Percentiles rank a stretch among this genome's conserved stretches.
Conservation (phyloP, 2,329 filamentous ascomycete species). For the Aspergillus nomiae region DNA sequence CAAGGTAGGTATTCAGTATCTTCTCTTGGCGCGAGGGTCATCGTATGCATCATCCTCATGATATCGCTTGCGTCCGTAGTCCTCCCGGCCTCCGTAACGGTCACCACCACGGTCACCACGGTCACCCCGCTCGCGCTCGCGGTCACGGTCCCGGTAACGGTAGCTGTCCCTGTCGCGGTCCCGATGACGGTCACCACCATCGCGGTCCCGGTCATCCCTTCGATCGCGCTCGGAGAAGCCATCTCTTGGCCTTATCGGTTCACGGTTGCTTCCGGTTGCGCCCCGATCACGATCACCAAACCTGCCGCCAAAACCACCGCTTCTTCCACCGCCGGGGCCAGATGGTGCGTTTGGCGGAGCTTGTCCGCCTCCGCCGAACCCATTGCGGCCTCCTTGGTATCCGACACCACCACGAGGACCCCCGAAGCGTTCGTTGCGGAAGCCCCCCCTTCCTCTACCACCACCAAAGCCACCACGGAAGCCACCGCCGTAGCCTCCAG, state of each 20-base stretch:
- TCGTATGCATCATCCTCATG: constrained; percentile 81
- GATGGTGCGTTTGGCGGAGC: constrained; percentile 54
- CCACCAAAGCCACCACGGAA: constrained; percentile 58
- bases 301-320: constrained; percentile 53
- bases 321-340: constrained; percentile 58
- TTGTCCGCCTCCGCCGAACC: constrained; percentile 51
- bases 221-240: constrained; percentile 54
- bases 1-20: constrained; percentile 51
- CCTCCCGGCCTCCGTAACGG: constrained; percentile 53
- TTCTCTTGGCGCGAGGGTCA: constrained; percentile 65
- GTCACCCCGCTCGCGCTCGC: constrained; percentile 49
- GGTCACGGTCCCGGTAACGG: constrained; percentile 42
- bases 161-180: constrained; percentile 61
- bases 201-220: constrained; percentile 42
- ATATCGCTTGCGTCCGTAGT: constrained; percentile 63
- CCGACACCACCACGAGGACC: constrained; percentile 55
- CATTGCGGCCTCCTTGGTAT: constrained; percentile 60
- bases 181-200: constrained; percentile 55
- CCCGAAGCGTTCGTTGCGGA: constrained; percentile 52
- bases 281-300: constrained; percentile 57
- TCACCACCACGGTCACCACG: constrained; percentile 43
- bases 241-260: constrained; percentile 73
- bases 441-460: constrained; percentile 49
- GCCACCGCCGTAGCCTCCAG: constrained; percentile 58
- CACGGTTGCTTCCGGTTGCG: constrained; percentile 76